Evolutionary conservation across 768 basidiomycete species (phyloP), one percentile per base, ranked within the genome.

Genomic region (Heimioporus sp.): DNA sequence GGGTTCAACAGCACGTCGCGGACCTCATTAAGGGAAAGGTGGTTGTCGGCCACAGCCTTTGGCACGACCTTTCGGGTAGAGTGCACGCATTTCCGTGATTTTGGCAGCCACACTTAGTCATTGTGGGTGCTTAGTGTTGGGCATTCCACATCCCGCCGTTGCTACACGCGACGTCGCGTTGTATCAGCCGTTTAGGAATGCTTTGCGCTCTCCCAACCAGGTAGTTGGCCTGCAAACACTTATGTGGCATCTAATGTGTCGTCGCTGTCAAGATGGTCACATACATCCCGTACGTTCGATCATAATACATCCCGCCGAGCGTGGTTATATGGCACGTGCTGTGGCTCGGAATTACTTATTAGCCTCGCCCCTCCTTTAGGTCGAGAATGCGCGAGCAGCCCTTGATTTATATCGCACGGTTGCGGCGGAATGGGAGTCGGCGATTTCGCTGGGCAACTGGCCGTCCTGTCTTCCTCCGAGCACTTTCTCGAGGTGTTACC

Each of bases 191-290:
- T 92, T 91, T 63, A 79, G 87, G 61, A 86, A 82, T 50, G 80
- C 86, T 2, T 70, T 92, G 47, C 80, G 81, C 21, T 78, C 79
- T 24, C 81, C 82, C 7, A 82, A 85, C 62, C 84, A 87, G 58
- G 67, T 82, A 44, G 72, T 90, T 54, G 89, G 91, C 24, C 74
- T 92, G 34, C 85, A 83, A 61, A 92, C 91, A 5, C 74, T 92
- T 15, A 81, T 84, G 65, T 91, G 87, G 87, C 85, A 85, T 59
- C 78, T 92, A 34, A 88, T 92, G 88, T 78, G 81, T 50, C 78
- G 90, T 59, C 80, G 85, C 30, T 87, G 86, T 63, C 85, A 87
- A 63, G 86, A 88, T 62, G 82, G 81, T 30, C 77, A 82, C 49
- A 76, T 82, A 58, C 80, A 90, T 66, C 85, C 88, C 10, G 90